These are phyloP conservation scores for Lagenaria siceraria DNA, from an alignment of 306 rosid species.

Conservation along the genomic window DNA sequence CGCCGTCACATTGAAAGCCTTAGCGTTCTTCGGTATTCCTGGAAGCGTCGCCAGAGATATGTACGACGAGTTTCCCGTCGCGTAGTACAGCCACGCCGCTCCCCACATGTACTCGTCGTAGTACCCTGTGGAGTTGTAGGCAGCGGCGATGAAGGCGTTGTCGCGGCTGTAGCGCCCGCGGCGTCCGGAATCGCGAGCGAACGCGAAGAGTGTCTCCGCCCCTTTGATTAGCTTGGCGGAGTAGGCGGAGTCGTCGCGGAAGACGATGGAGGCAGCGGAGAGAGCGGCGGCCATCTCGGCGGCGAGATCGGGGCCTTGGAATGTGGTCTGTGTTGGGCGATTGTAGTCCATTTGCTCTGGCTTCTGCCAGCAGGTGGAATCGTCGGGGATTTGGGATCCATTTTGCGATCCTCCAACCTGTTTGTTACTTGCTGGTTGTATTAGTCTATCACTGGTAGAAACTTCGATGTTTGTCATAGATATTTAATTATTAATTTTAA, in stretches of 20 bases:
- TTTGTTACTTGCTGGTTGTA: too few relatives aligned
- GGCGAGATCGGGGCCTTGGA: conserved; percentile 44
- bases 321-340: conserved; percentile 16
- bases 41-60: conserved; percentile 35
- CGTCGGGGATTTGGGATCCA: conserved; percentile 35
- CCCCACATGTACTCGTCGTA: conserved; percentile 67
- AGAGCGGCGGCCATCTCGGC: conserved; percentile 65
- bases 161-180: conserved; percentile 25
- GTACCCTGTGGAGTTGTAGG: conserved; percentile 49
- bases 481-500: too few relatives aligned
- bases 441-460: too few relatives aligned
- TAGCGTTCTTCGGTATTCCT: conserved; percentile 17
- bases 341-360: conserved; percentile 48
- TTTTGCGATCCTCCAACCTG: conserved; percentile 41
- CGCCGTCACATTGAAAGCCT: conserved; percentile 25
- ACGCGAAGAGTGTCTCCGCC: conserved; percentile 33
- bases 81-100: conserved; percentile 49
- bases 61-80: conserved; percentile 42
- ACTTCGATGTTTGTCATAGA: too few relatives aligned
- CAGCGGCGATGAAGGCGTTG: conserved; percentile 15
- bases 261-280: conserved; percentile 56
- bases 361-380: conserved; percentile 47
- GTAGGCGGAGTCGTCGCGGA: conserved; percentile 30
- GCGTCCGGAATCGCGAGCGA: conserved; percentile 34
- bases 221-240: conserved; percentile 30